Evolutionary conservation across 2,329 filamentous ascomycete species (phyloP), one percentile per base, ranked within the genome.

Genomic region (Phialophora macrospora): DNA sequence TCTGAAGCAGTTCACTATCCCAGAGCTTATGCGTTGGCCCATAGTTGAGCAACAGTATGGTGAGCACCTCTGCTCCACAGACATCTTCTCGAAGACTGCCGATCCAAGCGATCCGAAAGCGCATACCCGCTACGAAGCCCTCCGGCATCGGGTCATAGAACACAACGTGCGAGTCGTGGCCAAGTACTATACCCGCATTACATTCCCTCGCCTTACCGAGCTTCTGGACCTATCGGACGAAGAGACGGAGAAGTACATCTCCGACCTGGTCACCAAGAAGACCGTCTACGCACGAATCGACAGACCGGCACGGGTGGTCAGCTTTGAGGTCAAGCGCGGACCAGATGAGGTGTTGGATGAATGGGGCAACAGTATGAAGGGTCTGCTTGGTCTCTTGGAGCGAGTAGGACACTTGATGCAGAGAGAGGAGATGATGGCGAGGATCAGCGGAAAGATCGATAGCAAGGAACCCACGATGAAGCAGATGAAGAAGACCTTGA

Each of bases 361-460:
- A 80, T 99, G 95, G 95, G 97, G 93, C 77, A 90, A 91, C 74
- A 97, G 97, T 79, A 98, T 97, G 92, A 96, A 95, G 89, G 93
- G 89, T 75, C 80, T 97, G 73, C 80, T 97, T 71, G 92, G 92
- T 11, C 81, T 94, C 62, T 77, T 97, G 75, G 93, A 97, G 84
- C 86, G 93, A 69, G 96, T 99, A 68, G 95, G 99, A 76, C 95
- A 99, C 79, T 84, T 99, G 74, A 99, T 99, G 75, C 99, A 96
- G 62, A 98, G 98, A 85, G 95, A 99, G 81, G 95, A 99, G 84
- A 99, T 99, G 95, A 99, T 99, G 95, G 95, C 95, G 48, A 87
- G 93, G 66, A 98, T 99, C 74, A 90, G 48, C 9, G 48, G 48
- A 26, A 51, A 51, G 48, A 22, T 51, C 20, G 48, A 51, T 44